Conservation (phyloP, 1,284 basidiomycete species). For the Grifola frondosa region DNA sequence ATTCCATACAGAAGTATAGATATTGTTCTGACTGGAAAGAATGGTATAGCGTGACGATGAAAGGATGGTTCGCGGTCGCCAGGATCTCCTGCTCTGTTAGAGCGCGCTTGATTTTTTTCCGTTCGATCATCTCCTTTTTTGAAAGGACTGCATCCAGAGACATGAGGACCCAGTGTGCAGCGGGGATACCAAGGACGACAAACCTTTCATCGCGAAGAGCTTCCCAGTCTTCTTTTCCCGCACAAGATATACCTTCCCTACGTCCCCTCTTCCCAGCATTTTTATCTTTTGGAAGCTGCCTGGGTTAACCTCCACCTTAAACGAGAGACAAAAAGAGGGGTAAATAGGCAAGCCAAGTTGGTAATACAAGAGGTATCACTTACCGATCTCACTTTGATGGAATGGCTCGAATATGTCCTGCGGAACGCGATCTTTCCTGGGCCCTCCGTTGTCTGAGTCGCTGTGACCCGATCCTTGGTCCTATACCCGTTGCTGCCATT, state of each 20-base stretch:
- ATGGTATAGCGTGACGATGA: conserved; percentile 96
- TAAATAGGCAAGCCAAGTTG: conserved; percentile 10
- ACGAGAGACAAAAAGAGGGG: conserved; percentile 9
- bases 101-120: conserved; percentile 97
- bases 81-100: conserved; percentile 96
- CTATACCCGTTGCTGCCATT: conserved; percentile 28
- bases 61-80: conserved; percentile 94
- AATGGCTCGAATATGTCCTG: conserved; percentile 95
- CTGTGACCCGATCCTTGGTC: conserved; percentile 45
- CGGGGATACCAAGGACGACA: conserved; percentile 26
- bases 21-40: conserved; percentile 98
- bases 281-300: conserved; percentile 93
- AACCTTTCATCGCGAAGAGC: conserved; percentile 96
- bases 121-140: conserved; percentile 98
- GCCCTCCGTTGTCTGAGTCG: conserved; percentile 39
- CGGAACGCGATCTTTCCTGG: conserved; percentile 78
- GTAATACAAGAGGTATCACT: conserved; percentile 31
- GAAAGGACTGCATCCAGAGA: conserved; percentile 67
- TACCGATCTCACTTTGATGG: conserved; percentile 91
- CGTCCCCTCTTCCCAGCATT: conserved; percentile 93
- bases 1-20: conserved; percentile 98
- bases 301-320: conserved; percentile 91
- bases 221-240: conserved; percentile 93
- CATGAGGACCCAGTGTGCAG: conserved; percentile 6
- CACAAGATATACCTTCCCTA: conserved; percentile 94